phyloP scores from a whole-genome alignment of 257 asterid genomes.

The Rubia yunnanensis region DNA sequence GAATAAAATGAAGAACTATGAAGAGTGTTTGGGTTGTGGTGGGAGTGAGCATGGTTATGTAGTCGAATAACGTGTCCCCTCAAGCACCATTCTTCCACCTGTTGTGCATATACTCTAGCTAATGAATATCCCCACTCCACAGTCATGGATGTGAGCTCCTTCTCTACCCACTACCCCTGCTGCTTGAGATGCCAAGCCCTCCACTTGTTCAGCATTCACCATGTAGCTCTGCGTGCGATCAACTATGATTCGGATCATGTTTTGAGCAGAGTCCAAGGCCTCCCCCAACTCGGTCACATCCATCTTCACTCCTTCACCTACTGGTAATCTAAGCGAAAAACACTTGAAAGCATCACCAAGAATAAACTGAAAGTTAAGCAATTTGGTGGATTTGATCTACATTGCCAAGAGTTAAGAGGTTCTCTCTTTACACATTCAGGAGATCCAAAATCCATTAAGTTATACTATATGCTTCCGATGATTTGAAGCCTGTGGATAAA shows the following conservation, averaged over 20 bases:
- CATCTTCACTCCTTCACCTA: constrained; percentile 46
- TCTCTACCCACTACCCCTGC: constrained; percentile 59
- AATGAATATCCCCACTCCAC: constrained; percentile 58
- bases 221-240: constrained; percentile 27
- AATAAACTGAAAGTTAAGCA: background rate
- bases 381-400: background rate
- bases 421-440: too few species aligned
- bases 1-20: too few species aligned
- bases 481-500: constrained; percentile 24
- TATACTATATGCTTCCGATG: background rate
- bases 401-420: background rate
- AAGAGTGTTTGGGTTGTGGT: too few species aligned
- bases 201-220: constrained; percentile 59
- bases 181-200: constrained; percentile 43
- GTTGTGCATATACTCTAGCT: constrained; percentile 31
- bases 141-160: constrained; percentile 53
- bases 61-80: constrained; percentile 20
- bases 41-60: too few species aligned
- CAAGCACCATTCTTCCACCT: constrained; percentile 33
- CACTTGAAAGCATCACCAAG: constrained; percentile 49
- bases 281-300: constrained; percentile 36
- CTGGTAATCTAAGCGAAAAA: constrained; percentile 62
- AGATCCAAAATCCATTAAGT: constrained; percentile 1
- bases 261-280: constrained; percentile 40
- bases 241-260: constrained; percentile 34